These are phyloP conservation scores for Candida freyschussii DNA, from an alignment of 1,139 yeast species.

Conservation along the genomic window DNA sequence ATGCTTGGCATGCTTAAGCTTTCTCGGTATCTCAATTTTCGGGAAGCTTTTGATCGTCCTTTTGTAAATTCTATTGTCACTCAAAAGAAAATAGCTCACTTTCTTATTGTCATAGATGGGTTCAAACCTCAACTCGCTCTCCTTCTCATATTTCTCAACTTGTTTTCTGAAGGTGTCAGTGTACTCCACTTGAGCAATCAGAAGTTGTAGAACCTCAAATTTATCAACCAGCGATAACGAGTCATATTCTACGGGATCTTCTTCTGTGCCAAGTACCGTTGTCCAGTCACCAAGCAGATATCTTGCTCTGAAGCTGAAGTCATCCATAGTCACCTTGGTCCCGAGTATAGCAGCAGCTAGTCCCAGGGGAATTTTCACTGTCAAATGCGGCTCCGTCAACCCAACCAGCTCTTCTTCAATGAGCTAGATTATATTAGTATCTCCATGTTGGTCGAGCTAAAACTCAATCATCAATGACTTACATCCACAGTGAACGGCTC, in stretches of 20 bases:
- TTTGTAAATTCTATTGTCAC: conserved; percentile 26
- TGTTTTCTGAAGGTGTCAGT: conserved; percentile 31
- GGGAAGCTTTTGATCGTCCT: conserved; percentile 24
- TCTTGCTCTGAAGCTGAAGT: conserved; percentile 46
- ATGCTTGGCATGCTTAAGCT: conserved; percentile 34
- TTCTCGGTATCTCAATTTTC: conserved; percentile 28
- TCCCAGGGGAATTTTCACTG: conserved; percentile 37
- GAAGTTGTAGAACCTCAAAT: conserved; percentile 40
- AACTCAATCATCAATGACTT: conserved; percentile 4
- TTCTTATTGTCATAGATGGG: conserved; percentile 28
- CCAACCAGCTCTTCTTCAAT: conserved; percentile 48
- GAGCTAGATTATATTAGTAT: no score
- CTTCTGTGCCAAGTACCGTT: conserved; percentile 23
- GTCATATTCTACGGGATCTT: conserved; percentile 32
- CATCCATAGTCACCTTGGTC: conserved; percentile 26
- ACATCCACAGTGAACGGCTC: conserved; percentile 46
- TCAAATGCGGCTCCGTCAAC: conserved; percentile 32
- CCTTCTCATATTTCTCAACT: conserved; percentile 29
- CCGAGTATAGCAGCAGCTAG: conserved; percentile 35
- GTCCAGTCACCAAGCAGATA: conserved; percentile 39
- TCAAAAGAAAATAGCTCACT: conserved; percentile 20
- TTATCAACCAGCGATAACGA: conserved; percentile 39
- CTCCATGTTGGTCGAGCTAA: background rate
- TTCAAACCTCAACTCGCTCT: conserved; percentile 26
- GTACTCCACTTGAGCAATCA: conserved; percentile 33